These are phyloP conservation scores for Coemansia sp. DNA, from an alignment of 192 early-diverging fungal species.

Conservation along the genomic window DNA sequence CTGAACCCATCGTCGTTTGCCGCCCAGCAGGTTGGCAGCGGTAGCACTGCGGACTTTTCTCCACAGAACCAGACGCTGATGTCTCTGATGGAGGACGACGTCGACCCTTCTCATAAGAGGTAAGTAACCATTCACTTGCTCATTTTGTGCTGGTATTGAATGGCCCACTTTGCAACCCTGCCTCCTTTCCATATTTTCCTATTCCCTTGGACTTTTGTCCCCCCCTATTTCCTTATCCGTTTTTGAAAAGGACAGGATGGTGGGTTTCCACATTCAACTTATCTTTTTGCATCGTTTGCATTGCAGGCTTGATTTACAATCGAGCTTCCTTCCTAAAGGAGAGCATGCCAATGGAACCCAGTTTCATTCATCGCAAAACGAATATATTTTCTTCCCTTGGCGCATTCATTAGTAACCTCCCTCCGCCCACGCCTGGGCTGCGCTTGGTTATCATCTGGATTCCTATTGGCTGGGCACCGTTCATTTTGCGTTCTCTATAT, in stretches of 20 bases:
- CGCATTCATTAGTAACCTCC: too few relatives aligned
- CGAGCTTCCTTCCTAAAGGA: slow-evolving; percentile 9
- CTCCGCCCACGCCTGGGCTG: too few relatives aligned
- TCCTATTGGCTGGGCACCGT: neutral
- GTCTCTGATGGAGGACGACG: slow-evolving; percentile 51
- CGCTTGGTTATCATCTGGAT: neutral
- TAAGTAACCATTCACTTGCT: slow-evolving; percentile 25
- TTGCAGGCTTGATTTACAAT: neutral
- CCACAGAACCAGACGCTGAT: slow-evolving; percentile 51
- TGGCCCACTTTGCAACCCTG: neutral
- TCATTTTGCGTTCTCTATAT: neutral
- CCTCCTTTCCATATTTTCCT: neutral
- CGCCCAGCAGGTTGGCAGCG: slow-evolving; percentile 33
- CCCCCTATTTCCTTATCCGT: slow-evolving; percentile 16
- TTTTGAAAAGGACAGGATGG: slow-evolving; percentile 7
- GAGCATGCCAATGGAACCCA: neutral
- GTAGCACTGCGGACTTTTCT: slow-evolving; percentile 44
- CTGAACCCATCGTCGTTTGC: slow-evolving; percentile 54
- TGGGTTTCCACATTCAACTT: slow-evolving; percentile 15
- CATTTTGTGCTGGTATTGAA: neutral
- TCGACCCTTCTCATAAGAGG: slow-evolving; percentile 34
- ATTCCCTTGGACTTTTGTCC: neutral
- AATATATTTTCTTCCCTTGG: too few relatives aligned
- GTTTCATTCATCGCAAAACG: too few relatives aligned
- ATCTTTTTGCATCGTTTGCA: neutral